Evolutionary conservation across 345 rosid genomes (phyloP), one percentile per base, ranked within the genome.

Genomic region (Tarenaya hassleriana): DNA sequence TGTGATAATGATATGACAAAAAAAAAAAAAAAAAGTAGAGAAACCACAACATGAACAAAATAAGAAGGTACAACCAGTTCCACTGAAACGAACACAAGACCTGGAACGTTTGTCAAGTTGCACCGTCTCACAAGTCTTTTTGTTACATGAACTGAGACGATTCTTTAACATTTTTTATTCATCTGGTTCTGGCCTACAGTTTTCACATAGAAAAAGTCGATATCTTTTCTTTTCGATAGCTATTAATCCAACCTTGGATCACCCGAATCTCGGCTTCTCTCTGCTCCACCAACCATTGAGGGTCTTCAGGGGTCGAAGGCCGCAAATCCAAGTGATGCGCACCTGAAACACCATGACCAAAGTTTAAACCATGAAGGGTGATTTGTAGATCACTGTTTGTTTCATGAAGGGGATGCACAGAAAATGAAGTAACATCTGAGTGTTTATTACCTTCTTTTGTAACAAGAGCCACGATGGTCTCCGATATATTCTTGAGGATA

Each of bases 281-380:
- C 70, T 83, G 95, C 39, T 83, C 79, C 50, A 78, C 61, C 60
- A 90, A 68, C 97, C 97, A 86, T 42, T 74, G 71, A 4, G 94
- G 95, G 67, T 90, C 95, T 14, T 78, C 82, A 0, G 72, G 49
- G 1, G 71, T 80, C 13, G 95, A 67, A n/a, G 86, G 64, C 31
- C 94, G 91, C 75, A 86, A 69, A 68, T 90, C 91, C 46, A 78
- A 67, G 65, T 90, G 97, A 74, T 90, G 97, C 27, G 85, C 94
- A 54, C 97, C 95, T 90, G 67, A 10, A 15, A 16, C 14, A 47
- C 11, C 8, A 2, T 8, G n/a, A n/a, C n/a, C n/a, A n/a, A n/a
- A n/a, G n/a, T n/a, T n/a, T n/a, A n/a, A n/a, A n/a, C n/a, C n/a
- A n/a, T n/a, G n/a, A n/a, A n/a, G n/a, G n/a, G 5, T 24, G 12